A percentile compares a stretch with the other conserved stretches of the same genome.
phyloP scores from a whole-genome alignment of 768 basidiomycete genomes.

The Boletus rubroflammeus region DNA sequence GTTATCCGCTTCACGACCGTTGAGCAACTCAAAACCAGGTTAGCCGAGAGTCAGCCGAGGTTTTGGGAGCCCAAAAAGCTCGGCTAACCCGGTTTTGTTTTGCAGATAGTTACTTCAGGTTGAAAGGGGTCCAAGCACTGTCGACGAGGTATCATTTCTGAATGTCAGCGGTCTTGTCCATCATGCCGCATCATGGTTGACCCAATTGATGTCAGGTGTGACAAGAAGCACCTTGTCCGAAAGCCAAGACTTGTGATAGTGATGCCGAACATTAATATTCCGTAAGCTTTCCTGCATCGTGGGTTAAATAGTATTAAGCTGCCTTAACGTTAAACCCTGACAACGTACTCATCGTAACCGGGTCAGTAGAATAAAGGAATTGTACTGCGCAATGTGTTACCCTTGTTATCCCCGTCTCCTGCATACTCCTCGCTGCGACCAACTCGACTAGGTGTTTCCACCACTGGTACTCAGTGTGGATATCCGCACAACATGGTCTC shows the following conservation, averaged over 20 bases:
- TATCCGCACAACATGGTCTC: slow-evolving; percentile 15
- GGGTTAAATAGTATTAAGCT: background rate
- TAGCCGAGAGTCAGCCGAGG: too few relatives aligned
- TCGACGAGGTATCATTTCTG: background rate
- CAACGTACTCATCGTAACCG: slow-evolving; percentile 18
- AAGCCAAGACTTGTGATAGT: background rate
- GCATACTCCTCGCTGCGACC: background rate
- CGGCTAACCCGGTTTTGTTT: too few relatives aligned
- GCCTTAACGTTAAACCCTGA: slow-evolving; percentile 17
- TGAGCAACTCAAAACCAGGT: too few relatives aligned
- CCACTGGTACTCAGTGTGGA: slow-evolving; percentile 4
- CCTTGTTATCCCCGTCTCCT: slow-evolving; percentile 6
- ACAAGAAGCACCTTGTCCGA: background rate
- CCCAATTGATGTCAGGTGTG: background rate
- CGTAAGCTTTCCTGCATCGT: slow-evolving; percentile 12
- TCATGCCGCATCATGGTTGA: background rate
- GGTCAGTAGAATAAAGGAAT: slow-evolving; percentile 12
- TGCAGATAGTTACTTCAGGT: too few relatives aligned
- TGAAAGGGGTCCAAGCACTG: background rate
- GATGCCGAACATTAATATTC: background rate
- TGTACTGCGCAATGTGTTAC: background rate
- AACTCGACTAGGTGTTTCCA: slow-evolving; percentile 5
- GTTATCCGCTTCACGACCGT: too few relatives aligned
- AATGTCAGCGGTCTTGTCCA: background rate
- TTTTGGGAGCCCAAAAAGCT: too few relatives aligned